Base-by-base conservation (phyloP, 208 protist genomes). In the Trichomonas tenax region DNA sequence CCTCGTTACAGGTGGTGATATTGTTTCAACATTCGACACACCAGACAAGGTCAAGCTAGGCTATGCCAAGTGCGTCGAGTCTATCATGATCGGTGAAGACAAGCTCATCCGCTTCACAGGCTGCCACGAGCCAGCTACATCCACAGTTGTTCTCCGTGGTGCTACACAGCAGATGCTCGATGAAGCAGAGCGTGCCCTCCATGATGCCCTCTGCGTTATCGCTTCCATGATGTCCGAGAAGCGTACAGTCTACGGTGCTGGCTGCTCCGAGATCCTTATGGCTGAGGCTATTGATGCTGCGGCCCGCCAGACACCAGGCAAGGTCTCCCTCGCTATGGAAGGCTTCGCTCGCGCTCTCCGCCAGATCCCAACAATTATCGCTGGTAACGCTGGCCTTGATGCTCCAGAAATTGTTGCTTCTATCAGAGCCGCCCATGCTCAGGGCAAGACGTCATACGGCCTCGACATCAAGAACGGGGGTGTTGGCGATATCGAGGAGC, bases 171-270 rank as follows among this genome's bases (percentile, higher is more conserved):
- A 99, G 97, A 98, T 99, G 81, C 97, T 99, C 23, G 99, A 99
- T 96, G 99, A 99, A 97, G 99, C 99, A 44, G 99, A 99, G 96
- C 98, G 99, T 96, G 99, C 99, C 72, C 98, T 99, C 26, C 99
- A 99, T 98, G 99, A 99, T 97, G 99, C 99, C 6, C 97, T 99
- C 2, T 99, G 99, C 97, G 99, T 99, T 21, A 98, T 99, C 44
- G 98, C 98, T 21, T 98, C 99, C 97, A 99, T 98, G 0, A 98
- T 97, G 17, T 96, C 46, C 11, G 95, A 99, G 96, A 98, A 98
- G 6, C 97, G 98, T 49, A 98, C 98, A 23, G 98, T 99, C 40
- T 98, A 99, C 40, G 99, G 99, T 95, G 99, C 98, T 48, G 99
- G 99, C 36, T 99, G 98, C 97, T 98, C 98, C 34, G 99, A 99